phyloP scores from a whole-genome alignment of 257 asterid species.

The Nicotiana sylvestris region DNA sequence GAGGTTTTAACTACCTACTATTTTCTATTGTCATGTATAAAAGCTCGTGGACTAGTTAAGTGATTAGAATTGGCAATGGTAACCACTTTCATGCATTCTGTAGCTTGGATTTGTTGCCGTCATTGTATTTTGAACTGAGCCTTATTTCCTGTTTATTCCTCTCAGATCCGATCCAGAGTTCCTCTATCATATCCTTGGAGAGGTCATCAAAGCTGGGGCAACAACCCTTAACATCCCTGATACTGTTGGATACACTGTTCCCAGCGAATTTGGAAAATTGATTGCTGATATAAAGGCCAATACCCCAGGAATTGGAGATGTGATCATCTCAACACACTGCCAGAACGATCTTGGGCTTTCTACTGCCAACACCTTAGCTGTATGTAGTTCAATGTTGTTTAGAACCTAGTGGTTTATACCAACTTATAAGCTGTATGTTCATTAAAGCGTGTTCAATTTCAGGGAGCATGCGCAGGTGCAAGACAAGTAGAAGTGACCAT shows the following conservation, averaged over 20 bases:
- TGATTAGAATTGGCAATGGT: not conserved
- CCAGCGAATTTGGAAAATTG: slow-evolving; percentile 72
- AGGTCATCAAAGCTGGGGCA: slow-evolving; percentile 93
- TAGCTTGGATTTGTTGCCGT: not conserved
- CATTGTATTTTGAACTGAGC: not conserved
- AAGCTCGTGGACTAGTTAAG: not conserved
- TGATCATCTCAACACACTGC: slow-evolving; percentile 88
- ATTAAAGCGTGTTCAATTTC: slow-evolving; percentile 23
- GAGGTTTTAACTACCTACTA: not conserved
- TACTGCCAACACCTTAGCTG: slow-evolving; percentile 84
- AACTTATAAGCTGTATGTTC: not conserved
- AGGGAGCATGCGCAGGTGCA: slow-evolving; percentile 97
- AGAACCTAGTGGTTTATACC: slow-evolving; percentile 6
- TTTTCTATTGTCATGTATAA: not conserved
- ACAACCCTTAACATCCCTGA: slow-evolving; percentile 97
- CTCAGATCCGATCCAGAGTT: slow-evolving; percentile 77
- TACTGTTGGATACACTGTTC: slow-evolving; percentile 83
- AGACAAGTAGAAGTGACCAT: slow-evolving; percentile 94
- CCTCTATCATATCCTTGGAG: slow-evolving; percentile 83
- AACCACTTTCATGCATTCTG: not conserved
- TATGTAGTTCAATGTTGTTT: slow-evolving; percentile 27
- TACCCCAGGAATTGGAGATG: slow-evolving; percentile 84
- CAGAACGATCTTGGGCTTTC: slow-evolving; percentile 98
- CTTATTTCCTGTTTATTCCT: slow-evolving; percentile 14
- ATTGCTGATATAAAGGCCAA: slow-evolving; percentile 85